A percentile compares a stretch with the other conserved stretches of the same genome.
phyloP scores from a whole-genome alignment of 306 rosid species.

The Senna siamea region DNA sequence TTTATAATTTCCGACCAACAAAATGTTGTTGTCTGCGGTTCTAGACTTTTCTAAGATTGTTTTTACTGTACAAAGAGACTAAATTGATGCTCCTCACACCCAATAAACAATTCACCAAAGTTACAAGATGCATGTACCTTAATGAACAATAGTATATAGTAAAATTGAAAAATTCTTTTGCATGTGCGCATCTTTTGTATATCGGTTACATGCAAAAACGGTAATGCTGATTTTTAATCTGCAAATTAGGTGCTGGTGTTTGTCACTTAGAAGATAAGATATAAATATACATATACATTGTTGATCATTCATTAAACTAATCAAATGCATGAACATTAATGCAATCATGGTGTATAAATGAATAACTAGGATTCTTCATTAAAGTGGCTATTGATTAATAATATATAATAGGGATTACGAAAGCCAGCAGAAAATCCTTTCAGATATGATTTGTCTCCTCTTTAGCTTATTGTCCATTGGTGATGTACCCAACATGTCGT shows the following conservation, averaged over 20 bases:
- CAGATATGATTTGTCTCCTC: slow-evolving; percentile 44
- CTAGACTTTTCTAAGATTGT: background rate
- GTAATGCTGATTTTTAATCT: background rate
- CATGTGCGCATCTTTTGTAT: slow-evolving; percentile 11
- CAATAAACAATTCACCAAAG: background rate
- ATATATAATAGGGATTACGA: too few species aligned
- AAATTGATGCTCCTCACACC: background rate
- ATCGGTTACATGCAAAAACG: background rate
- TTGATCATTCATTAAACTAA: background rate
- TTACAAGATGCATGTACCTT: slow-evolving; percentile 31
- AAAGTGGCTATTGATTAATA: background rate
- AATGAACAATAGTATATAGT: background rate
- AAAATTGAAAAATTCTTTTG: slow-evolving; percentile 27
- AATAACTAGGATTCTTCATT: background rate
- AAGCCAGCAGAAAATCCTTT: slow-evolving; percentile 38
- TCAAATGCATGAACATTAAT: slow-evolving; percentile 4
- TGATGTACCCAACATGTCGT: slow-evolving; percentile 36
- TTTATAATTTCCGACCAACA: background rate
- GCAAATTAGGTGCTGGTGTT: background rate
- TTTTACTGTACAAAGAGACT: background rate
- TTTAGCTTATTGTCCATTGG: slow-evolving; percentile 20
- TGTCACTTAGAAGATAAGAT: background rate
- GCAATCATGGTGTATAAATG: slow-evolving; percentile 4
- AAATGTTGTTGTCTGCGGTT: slow-evolving; percentile 11
- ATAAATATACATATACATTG: background rate